These are phyloP conservation scores for Basidiobolus meristosporus DNA, from an alignment of 371 early-diverging fungal genomes.

Conservation along the genomic window DNA sequence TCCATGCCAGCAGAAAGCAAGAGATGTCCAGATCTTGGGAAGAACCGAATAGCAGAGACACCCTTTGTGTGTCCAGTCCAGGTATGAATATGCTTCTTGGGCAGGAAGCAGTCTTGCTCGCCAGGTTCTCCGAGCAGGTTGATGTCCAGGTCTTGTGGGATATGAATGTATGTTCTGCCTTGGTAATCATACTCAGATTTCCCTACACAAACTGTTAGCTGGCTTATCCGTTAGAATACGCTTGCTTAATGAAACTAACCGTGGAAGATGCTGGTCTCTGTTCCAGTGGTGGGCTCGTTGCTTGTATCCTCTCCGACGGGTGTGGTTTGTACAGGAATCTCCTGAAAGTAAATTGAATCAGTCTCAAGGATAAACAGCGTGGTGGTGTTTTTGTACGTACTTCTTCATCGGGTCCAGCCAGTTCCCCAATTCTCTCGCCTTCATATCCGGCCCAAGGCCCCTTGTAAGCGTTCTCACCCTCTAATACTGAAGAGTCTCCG, in stretches of 20 bases:
- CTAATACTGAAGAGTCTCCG: constrained; percentile 55
- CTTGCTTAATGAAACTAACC: constrained; percentile 13
- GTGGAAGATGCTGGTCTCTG: constrained; percentile 57
- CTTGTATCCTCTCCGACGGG: constrained; percentile 3
- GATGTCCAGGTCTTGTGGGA: constrained; percentile 69
- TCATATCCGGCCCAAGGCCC: constrained; percentile 95
- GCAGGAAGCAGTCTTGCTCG: constrained; percentile 61
- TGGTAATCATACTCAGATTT: constrained; percentile 66
- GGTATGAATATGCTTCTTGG: constrained; percentile 71
- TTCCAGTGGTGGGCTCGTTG: constrained; percentile 11
- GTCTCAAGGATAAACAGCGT: constrained; percentile 9
- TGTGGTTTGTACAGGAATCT: constrained; percentile 4
- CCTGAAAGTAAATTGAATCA: constrained; percentile 6
- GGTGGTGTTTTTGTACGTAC: constrained; percentile 1
- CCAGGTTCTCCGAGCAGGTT: constrained; percentile 57
- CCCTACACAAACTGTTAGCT: constrained; percentile 7
- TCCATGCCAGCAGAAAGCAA: constrained; percentile 85
- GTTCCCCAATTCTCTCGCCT: constrained; percentile 42
- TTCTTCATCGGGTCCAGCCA: constrained; percentile 35
- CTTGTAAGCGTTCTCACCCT: constrained; percentile 61
- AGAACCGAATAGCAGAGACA: constrained; percentile 74
- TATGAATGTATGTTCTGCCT: constrained; percentile 88
- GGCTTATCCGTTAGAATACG: background rate
- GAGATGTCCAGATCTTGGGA: constrained; percentile 81
- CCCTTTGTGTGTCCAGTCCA: constrained; percentile 88